Evolutionary conservation across 1,284 basidiomycete species (phyloP).

Genomic region (Papiliotrema nemorosa): DNA sequence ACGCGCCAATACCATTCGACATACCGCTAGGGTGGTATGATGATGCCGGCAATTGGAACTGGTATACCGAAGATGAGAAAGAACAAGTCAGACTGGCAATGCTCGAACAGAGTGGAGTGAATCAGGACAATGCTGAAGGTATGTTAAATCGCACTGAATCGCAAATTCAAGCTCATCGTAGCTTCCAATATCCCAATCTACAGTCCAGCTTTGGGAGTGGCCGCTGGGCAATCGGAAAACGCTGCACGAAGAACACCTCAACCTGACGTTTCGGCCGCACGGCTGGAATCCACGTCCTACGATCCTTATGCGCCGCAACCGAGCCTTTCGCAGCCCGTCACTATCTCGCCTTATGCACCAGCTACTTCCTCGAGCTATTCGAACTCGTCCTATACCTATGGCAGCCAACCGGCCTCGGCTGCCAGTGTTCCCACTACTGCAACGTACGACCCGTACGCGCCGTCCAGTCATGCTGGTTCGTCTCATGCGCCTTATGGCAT

Average conservation of each 20-base stretch:
- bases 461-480: background rate
- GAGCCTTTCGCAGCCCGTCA: background rate
- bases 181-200: background rate
- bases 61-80: constrained; percentile 44
- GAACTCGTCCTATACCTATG: constrained; percentile 15
- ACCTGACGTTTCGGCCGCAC: background rate
- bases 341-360: background rate
- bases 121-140: background rate
- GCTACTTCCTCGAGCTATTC: background rate
- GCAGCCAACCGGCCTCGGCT: background rate
- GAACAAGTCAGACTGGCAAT: constrained; percentile 35
- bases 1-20: constrained; percentile 26
- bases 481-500: background rate
- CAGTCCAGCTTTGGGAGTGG: constrained; percentile 12
- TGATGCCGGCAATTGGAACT: constrained; percentile 37
- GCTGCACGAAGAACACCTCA: constrained; percentile 33
- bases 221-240: constrained; percentile 28
- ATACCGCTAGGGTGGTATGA: constrained; percentile 46
- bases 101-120: constrained; percentile 17
- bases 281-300: constrained; percentile 3
- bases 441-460: constrained; percentile 18
- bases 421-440: constrained; percentile 23
- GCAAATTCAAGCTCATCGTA: background rate
- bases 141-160: background rate
- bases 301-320: constrained; percentile 22